A percentile compares a stretch with the other conserved stretches of the same genome.
Conservation (phyloP, 441 rosid genomes). For the Breynia disticha region DNA sequence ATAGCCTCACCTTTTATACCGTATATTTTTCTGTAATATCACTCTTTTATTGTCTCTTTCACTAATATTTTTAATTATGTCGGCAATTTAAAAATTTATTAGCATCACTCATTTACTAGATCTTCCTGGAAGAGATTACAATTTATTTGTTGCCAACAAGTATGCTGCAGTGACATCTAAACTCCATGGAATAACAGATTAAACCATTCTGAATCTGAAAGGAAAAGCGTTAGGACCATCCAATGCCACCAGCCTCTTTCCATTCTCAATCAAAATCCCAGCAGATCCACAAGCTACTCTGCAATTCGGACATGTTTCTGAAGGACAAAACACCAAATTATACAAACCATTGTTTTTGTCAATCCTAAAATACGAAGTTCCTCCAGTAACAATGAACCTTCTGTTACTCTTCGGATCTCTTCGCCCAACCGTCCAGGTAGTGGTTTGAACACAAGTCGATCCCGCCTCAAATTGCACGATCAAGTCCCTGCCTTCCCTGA, state of each 20-base stretch:
- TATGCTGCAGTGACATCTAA: too few relatives aligned
- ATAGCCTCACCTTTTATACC: too few relatives aligned
- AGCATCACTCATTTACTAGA: too few relatives aligned
- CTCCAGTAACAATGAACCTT: background rate
- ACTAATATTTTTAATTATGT: too few relatives aligned
- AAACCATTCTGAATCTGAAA: background rate
- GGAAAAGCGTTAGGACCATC: slow-evolving; percentile 8
- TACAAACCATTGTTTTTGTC: background rate
- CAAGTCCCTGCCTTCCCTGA: slow-evolving; percentile 3
- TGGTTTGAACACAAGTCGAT: background rate
- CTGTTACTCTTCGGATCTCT: background rate
- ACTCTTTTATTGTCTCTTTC: too few relatives aligned
- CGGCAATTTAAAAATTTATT: too few relatives aligned
- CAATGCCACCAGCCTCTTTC: slow-evolving; percentile 4
- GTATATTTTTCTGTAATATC: too few relatives aligned
- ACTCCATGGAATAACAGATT: too few relatives aligned
- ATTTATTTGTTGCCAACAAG: too few relatives aligned
- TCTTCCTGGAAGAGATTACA: too few relatives aligned
- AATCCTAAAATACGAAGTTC: slow-evolving; percentile 1
- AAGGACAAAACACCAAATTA: slow-evolving; percentile 1
- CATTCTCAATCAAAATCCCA: slow-evolving; percentile 1
- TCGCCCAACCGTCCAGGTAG: background rate
- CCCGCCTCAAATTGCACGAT: slow-evolving; percentile 1
- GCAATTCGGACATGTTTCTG: slow-evolving; percentile 2
- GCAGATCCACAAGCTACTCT: slow-evolving; percentile 2